Base-by-base conservation (phyloP, 2,329 filamentous ascomycete species). In the Ophiostoma tasmaniense region DNA sequence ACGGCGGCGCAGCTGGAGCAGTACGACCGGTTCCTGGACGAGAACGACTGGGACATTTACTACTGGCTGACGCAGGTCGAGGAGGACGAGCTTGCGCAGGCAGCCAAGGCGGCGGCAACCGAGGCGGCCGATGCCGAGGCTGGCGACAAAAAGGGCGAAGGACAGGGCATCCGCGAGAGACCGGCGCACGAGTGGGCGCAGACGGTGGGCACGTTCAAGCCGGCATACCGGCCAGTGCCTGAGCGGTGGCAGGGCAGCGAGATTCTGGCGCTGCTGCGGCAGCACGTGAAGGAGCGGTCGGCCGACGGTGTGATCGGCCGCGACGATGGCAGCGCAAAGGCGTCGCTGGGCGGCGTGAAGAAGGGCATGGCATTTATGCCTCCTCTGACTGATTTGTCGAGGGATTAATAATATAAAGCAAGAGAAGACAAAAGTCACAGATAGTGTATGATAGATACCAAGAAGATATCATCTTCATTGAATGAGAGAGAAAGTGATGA, bases 11-110 rank as follows among this genome's bases (percentile, higher is more conserved):
- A 96, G 76, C 88, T 98, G 74, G 80, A 86, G 74, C 87, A 96
- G 79, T 98, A 95, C 82, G 94, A 98, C 78, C 82, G 85, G 35
- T 96, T 99, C 82, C 88, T 99, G 69, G 95, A 99, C 79, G 95
- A 99, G 81, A 99, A 99, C 80, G 95, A 99, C 82, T 99, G 95
- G 95, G 95, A 99, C 78, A 97, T 99, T 71, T 99, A 99, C 84
- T 99, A 99, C 84, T 99, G 95, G 95, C 92, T 91, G 3, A 99
- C 95, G 20, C 95, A 99, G 79, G 88, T 92, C 68, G 78, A 80
- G 72, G 66, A 25, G 30, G 30, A 61, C 25, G 55, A 61, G 55
- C 55, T 61, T 2, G 55, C 55, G 30, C 55, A 61, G 55, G 55
- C 55, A 6, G 28, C 68, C 11, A 39, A 71, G 69, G 68, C 77